Base-by-base conservation (phyloP, 1,284 basidiomycete genomes). In the Tilletia indica region DNA sequence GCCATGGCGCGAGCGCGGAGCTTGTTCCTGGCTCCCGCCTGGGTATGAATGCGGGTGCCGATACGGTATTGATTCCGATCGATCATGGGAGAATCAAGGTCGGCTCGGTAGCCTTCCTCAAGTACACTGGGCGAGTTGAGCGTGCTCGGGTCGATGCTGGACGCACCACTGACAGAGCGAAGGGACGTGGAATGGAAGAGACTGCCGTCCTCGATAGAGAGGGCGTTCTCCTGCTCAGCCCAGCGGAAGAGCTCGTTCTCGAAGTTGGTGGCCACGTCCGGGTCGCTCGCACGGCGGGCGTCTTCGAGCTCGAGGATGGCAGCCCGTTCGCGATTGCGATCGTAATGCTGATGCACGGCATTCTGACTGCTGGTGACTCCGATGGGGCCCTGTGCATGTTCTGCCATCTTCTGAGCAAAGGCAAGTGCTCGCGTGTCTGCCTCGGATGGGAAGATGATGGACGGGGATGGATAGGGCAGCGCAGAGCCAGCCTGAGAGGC, bases 381-480 rank as follows among this genome's bases (percentile, higher is more conserved):
- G 14, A 45, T 45, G 9, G 14, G 42, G 42, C 42, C 14, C 3
- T 45, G 6, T 8, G 42, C 6, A 8, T 45, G 42, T 31, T 58
- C 21, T 4, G 19, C 56, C 14, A 25, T 45, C 16, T n/a, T n/a
- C 19, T 48, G 49, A 34, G 47, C 36, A 34, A 31, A 58, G 14
- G 56, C 56, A 14, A 12, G 56, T 14, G 68, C 51, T 5, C 42
- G 31, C 3, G 45, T 38, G 31, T 67, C 64, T 5, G 51, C 66
- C 34, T 64, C 70, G 19, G 70, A 71, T 11, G 70, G 70, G 19
- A 71, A 71, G 70, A 71, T 36, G 70, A 71, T 71, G 19, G 56
- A 67, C n/a, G 66, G 66, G 51, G 56, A 31, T 19, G 70, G 70
- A 25, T 71, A 71, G 0, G 70, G 70, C 36, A 71, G 64, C 4